Base-by-base conservation (phyloP, 495 filamentous ascomycete species). In the Xylaria bambusicola region DNA sequence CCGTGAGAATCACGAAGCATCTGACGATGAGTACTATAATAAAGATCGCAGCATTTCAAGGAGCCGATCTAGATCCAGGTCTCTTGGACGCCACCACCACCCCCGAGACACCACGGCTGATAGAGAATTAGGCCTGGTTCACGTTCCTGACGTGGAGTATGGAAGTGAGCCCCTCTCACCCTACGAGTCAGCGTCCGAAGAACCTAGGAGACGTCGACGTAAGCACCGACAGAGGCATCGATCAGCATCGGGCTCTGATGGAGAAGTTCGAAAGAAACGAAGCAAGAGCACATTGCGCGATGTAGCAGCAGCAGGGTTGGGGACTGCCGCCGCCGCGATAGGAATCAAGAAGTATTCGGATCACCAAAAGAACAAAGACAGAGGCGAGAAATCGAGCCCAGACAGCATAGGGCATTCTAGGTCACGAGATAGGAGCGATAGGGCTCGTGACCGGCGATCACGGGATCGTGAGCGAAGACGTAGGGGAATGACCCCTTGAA, bases 71-170 rank as follows among this genome's bases (percentile, higher is more conserved):
- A 79, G 81, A 53, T 86, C 84, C 52, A 70, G 71, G 71, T 75
- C 65, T 70, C 71, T 38, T 63, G 73, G 70, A 57, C 66, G 64
- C 56, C 66, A 62, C 62, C 62, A 62, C 56, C 59, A 61, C 40
- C 78, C 79, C 27, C 64, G 61, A 67, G 66, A 67, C 62, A 80
- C 83, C 71, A 84, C 74, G 40, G 76, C 82, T 75, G 76, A 83
- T 75, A 82, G 77, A 77, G 83, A 87, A 72, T 72, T 85, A 79
- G 87, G 85, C 58, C 79, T 94, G 75, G 90, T 95, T 75, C 89
- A 56, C 55, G 54, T 67, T 66, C 65, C 62, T 61, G 65, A 77
- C 12, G 71, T 73, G 15, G 76, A 76, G 61, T 77, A 75, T 62
- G 71, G 74, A 21, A 73, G 67, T 47, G 73, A 67, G 73, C 70